Evolutionary conservation across 768 basidiomycete genomes (phyloP), one percentile per base, ranked within the genome.

Genomic region (Tricholoma saponaceum): DNA sequence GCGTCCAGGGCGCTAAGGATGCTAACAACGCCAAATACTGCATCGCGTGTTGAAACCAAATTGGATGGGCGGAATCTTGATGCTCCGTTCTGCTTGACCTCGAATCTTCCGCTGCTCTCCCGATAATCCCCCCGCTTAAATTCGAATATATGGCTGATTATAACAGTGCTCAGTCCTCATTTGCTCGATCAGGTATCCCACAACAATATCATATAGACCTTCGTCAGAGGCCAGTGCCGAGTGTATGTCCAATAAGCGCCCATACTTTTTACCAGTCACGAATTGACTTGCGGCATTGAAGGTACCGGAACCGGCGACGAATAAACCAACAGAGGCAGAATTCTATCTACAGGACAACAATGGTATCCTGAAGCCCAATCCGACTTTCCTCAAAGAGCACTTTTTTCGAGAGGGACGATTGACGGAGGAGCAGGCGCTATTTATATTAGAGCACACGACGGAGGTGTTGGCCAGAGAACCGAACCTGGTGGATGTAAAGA

Each of bases 331-430:
- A 0, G 88, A 92, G 59, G 84, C 82, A 43, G 83, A 94, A 61
- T 85, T 95, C 72, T 94, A 82, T 70, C 62, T 79, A 56, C 62
- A 69, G 43, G 74, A 82, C 62, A 76, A 79, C 39, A 66, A 76
- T 58, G 82, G 85, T 55, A 74, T 81, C 33, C 72, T 73, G 54
- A 83, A 84, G 60, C 89, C 92, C 18, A 91, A 93, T 66, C 81
- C 87, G 54, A 80, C 81, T 1, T 92, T 89, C 70, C 76, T 98
- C 58, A 93, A 89, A 72, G 81, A 88, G 52, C 95, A 98, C 71
- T 96, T 98, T 74, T 87, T 91, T 70, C 78, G 82, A 12, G 94
- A 96, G 68, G 95, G 95, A 0, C 74, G 89, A 16, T 67, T 97
- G 64, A 89, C 86, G 0, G 92, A 96, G 66, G 77, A 81, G 9